phyloP scores from a whole-genome alignment of 257 asterid species.

The Przewalskia tangutica region DNA sequence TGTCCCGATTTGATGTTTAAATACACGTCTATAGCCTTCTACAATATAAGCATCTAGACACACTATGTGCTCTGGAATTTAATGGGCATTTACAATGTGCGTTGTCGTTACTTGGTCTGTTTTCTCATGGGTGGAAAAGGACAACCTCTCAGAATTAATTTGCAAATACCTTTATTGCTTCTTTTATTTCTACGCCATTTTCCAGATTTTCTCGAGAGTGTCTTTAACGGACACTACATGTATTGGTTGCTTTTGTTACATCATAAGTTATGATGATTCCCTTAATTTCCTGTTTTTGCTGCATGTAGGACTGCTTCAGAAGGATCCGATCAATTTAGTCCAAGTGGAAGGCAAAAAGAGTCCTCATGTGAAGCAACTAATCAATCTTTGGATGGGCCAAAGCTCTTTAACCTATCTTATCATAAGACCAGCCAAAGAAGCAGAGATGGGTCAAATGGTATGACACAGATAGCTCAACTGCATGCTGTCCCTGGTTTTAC shows the following conservation, averaged over 20 bases:
- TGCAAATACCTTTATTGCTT: not conserved
- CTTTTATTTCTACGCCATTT: not conserved
- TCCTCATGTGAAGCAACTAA: slow-evolving; percentile 35
- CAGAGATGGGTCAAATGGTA: slow-evolving; percentile 37
- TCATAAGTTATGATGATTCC: not conserved
- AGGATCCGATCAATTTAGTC: slow-evolving; percentile 27
- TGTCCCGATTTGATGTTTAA: not conserved
- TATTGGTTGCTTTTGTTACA: not conserved
- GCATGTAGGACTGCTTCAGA: slow-evolving; percentile 27
- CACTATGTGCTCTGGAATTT: not conserved
- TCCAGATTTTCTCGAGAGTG: not conserved
- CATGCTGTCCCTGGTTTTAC: slow-evolving; percentile 75
- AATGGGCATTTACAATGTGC: not conserved
- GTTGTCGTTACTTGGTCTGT: not conserved
- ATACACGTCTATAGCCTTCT: not conserved
- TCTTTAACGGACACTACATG: not conserved
- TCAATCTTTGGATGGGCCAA: slow-evolving; percentile 38
- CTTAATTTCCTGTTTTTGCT: slow-evolving; percentile 3
- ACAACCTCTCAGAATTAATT: not conserved
- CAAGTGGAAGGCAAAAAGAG: slow-evolving; percentile 24
- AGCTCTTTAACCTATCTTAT: slow-evolving; percentile 62
- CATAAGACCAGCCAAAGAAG: slow-evolving; percentile 45
- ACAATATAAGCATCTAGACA: not conserved
- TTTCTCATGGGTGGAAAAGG: not conserved
- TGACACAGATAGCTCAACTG: slow-evolving; percentile 54